Evolutionary conservation across 192 early-diverging fungal species (phyloP).

Genomic region (Podila epicladia): DNA sequence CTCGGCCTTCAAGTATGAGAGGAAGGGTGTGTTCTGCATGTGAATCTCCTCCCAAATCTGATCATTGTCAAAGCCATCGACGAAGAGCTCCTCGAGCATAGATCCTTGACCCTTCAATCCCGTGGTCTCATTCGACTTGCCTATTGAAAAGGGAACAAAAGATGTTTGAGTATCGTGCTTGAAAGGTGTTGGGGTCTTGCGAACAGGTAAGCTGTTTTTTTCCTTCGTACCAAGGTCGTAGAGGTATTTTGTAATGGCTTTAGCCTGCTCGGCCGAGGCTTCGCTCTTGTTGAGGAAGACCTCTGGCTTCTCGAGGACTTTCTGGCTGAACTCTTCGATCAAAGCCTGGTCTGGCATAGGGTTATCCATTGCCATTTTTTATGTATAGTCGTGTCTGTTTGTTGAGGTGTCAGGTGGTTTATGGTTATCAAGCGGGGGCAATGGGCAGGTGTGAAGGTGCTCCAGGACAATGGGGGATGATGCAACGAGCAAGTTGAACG

Average conservation of each 20-base stretch:
- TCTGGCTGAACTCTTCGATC: constrained; percentile 31
- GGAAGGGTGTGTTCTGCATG: constrained; percentile 84
- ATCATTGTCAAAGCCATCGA: constrained; percentile 79
- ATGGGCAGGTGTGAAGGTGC: background rate
- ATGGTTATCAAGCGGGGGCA: background rate
- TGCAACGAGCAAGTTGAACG: background rate
- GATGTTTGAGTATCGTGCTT: background rate
- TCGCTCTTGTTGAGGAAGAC: constrained; percentile 55
- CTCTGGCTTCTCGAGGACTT: constrained; percentile 63
- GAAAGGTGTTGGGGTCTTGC: background rate
- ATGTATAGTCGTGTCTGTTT: background rate
- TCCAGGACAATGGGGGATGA: background rate
- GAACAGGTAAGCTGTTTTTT: background rate
- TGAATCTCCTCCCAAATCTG: constrained; percentile 97
- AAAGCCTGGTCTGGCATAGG: constrained; percentile 40
- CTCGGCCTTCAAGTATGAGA: constrained; percentile 67
- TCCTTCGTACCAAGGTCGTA: constrained; percentile 58
- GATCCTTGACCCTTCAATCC: constrained; percentile 52
- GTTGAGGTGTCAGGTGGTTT: background rate
- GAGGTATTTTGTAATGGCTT: constrained; percentile 58
- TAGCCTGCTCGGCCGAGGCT: constrained; percentile 49
- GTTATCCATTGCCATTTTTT: constrained; percentile 7
- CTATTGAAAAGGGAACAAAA: constrained; percentile 37
- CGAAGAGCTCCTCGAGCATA: constrained; percentile 68
- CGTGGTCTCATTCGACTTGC: constrained; percentile 54